These are phyloP conservation scores for Aegilops umbellulata DNA, from an alignment of 176 grass and related monocot genomes.

Conservation along the genomic window DNA sequence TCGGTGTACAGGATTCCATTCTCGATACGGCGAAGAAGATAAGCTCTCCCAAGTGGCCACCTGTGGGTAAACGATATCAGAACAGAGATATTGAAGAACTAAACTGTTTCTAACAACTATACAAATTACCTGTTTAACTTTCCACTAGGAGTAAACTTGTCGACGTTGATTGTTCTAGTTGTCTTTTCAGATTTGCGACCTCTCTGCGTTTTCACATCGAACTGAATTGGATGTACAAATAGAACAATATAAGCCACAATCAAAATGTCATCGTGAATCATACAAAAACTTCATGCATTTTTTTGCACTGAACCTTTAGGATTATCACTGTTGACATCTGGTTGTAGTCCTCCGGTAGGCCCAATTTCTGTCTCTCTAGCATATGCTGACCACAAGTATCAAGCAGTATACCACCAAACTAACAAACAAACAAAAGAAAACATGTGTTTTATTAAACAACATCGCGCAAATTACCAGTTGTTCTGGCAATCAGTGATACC, in stretches of 20 bases:
- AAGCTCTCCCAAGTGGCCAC: not conserved
- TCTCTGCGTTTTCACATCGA: not conserved
- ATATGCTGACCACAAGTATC: not conserved
- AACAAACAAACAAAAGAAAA: not conserved
- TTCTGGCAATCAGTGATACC: not conserved
- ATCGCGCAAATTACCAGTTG: not conserved
- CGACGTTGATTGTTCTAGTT: not conserved
- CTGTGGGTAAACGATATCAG: not conserved
- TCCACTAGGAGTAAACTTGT: constrained; percentile 13
- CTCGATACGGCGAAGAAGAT: not conserved
- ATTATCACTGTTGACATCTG: not conserved
- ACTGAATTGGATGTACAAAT: constrained; percentile 2
- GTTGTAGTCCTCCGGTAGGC: not conserved
- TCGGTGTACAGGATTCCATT: not conserved
- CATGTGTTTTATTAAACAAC: not conserved
- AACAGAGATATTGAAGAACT: not conserved
- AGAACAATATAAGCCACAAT: not conserved
- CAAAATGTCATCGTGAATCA: not conserved
- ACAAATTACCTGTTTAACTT: constrained; percentile 7
- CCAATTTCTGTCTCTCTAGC: not conserved
- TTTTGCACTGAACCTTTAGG: not conserved
- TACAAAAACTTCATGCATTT: not conserved
- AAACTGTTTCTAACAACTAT: not conserved
- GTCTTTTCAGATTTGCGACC: not conserved
- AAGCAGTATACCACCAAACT: constrained; percentile 20